Percentiles rank a stretch among this genome's conserved stretches.
Evolutionary conservation across 768 basidiomycete species (phyloP).

Genomic region (Naganishia friedmannii): DNA sequence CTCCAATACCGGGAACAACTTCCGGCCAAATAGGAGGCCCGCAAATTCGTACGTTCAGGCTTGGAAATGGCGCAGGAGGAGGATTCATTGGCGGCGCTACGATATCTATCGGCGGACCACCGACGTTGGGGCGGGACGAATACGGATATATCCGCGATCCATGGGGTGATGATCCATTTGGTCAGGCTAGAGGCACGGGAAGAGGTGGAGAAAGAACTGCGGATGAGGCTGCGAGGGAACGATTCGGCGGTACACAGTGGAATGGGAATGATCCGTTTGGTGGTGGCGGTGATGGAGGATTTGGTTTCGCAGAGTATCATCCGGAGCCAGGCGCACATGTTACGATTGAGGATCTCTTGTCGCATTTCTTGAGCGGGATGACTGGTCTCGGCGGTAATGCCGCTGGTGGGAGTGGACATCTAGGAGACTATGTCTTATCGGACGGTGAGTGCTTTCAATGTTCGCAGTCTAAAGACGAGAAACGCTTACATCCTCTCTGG

Average conservation of each 20-base stretch:
- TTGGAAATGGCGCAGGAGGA: constrained; percentile 42
- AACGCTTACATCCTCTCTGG: constrained; percentile 43
- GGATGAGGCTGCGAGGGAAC: neutral
- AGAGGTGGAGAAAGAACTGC: constrained; percentile 1
- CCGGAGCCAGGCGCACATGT: neutral
- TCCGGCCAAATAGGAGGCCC: neutral
- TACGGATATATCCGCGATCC: constrained; percentile 33
- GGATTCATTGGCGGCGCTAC: constrained; percentile 37
- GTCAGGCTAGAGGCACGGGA: neutral
- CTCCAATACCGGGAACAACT: neutral
- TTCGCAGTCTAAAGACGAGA: neutral
- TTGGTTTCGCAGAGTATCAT: constrained; percentile 8
- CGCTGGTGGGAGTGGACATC: constrained; percentile 56
- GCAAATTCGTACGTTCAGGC: constrained; percentile 34
- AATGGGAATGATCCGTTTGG: constrained; percentile 7
- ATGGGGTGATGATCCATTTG: constrained; percentile 12
- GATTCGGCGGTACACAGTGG: neutral
- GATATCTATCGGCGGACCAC: constrained; percentile 24
- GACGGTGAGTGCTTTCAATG: constrained; percentile 60
- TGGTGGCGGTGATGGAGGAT: neutral
- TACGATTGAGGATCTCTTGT: constrained; percentile 7
- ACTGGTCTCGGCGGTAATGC: constrained; percentile 10
- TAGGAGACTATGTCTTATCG: constrained; percentile 89
- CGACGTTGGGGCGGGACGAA: constrained; percentile 15
- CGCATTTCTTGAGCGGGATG: constrained; percentile 22